These are phyloP conservation scores for Tolypocladium tropicale DNA, from an alignment of 2,329 filamentous ascomycete species.

Conservation along the genomic window DNA sequence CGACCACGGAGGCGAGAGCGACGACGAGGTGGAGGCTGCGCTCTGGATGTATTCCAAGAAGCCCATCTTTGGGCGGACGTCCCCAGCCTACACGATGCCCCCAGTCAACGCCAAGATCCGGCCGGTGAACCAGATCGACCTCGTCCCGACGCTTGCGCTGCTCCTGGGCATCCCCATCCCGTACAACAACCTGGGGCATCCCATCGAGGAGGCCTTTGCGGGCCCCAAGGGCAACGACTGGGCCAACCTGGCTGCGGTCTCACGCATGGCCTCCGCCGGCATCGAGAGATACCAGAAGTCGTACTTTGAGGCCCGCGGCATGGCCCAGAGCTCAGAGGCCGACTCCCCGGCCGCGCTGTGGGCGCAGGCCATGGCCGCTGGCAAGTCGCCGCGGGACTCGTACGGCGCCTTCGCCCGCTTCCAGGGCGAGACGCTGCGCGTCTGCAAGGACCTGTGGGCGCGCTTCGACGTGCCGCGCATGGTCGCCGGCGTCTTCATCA, in stretches of 20 bases:
- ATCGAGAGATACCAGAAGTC: conserved; percentile 82
- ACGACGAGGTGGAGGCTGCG: conserved; percentile 89
- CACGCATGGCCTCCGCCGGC: conserved; percentile 69
- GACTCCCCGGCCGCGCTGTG: conserved; percentile 30
- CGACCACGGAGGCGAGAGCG: conserved; percentile 95
- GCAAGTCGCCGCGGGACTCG: conserved; percentile 26
- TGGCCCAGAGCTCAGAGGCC: conserved; percentile 46
- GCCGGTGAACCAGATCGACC: conserved; percentile 77
- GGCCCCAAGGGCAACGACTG: conserved; percentile 59
- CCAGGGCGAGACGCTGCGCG: conserved; percentile 64
- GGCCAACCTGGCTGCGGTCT: conserved; percentile 67
- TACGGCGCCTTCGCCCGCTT: conserved; percentile 59
- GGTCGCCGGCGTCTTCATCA: conserved; percentile 64
- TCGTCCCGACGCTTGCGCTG: conserved; percentile 84
- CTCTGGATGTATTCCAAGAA: conserved; percentile 98
- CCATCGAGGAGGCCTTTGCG: conserved; percentile 89
- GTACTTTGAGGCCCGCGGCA: conserved; percentile 64
- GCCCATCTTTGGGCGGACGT: conserved; percentile 69
- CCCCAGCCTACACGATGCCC: conserved; percentile 45
- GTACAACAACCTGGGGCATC: conserved; percentile 87
- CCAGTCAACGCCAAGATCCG: conserved; percentile 66
- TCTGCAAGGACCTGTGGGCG: conserved; percentile 83
- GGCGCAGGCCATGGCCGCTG: conserved; percentile 34
- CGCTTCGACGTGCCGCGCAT: conserved; percentile 84
- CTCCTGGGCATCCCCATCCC: conserved; percentile 87